phyloP scores from a whole-genome alignment of 2,329 filamentous ascomycete genomes.

The Cercospora beticola region DNA sequence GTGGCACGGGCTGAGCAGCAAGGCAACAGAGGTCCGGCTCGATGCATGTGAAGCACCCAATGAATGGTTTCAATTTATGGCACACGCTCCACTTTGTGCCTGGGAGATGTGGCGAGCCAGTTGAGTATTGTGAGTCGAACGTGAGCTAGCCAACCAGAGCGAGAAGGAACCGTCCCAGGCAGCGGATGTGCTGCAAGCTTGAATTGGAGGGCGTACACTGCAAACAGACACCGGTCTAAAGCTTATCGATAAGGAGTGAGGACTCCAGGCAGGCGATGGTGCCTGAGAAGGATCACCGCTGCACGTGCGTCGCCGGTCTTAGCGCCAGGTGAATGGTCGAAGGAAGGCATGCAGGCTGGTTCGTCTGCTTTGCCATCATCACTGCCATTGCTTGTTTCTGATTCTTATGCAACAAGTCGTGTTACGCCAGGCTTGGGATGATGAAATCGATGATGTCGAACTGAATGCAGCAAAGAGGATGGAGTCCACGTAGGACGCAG shows the following conservation, averaged over 20 bases:
- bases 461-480: background rate
- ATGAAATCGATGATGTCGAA: background rate
- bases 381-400: background rate
- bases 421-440: background rate
- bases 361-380: background rate
- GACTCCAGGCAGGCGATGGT: conserved; percentile 9
- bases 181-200: background rate
- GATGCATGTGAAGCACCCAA: background rate
- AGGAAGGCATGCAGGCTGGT: background rate
- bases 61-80: background rate
- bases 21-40: background rate
- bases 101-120: background rate
- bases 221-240: background rate
- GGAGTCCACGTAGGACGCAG: background rate
- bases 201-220: background rate
- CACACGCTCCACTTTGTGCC: background rate
- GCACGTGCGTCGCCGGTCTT: background rate
- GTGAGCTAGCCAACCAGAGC: conserved; percentile 1
- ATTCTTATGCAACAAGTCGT: background rate
- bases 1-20: background rate
- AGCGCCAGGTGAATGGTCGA: background rate
- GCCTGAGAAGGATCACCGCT: conserved; percentile 7
- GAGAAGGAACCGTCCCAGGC: background rate
- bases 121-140: background rate
- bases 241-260: conserved; percentile 2